Evolutionary conservation across 2,329 filamentous ascomycete species (phyloP), one percentile per base, ranked within the genome.

Genomic region (Hymenoscyphus repandus): DNA sequence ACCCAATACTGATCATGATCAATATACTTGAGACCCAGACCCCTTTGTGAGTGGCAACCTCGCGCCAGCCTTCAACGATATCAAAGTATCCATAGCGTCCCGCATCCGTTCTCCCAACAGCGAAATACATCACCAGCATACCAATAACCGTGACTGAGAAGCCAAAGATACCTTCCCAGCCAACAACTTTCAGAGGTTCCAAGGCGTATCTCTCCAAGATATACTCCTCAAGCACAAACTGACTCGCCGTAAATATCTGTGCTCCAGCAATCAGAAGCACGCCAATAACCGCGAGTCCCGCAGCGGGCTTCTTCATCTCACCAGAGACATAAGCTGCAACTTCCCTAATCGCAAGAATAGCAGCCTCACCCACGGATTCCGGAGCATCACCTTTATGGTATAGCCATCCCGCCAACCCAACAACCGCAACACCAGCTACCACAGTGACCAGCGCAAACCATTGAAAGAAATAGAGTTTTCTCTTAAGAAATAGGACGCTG

Each of bases 1-100:
- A 95, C 87, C 92, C 92, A 62, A 99, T 99, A 64, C 90, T 95
- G 59, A 99, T 79, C 93, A 99, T 99, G 67, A 97, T 97, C 52
- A 95, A 69, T 6, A 97, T 49, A 58, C 90, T 95, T 18, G 88
- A 88, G 2, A 91, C 61, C 30, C 85, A 80, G 53, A 99, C 83
- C 13, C 79, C 72, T 47, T 74, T 79, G 69, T 91, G 83, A 33
- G 83, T 74, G 9, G 82, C 82, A 70, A 99, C 83, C 70, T 97
- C 82, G 55, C 81, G 80, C 75, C 90, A 86, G 12, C 90, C 92
- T 67, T 96, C 91, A 4, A 76, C 80, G 57, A 91, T 85, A 69
- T 99, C 93, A 68, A 97, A 99, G 66, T 91, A 91, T 38, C 93
- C 92, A 63, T 86, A 80, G 52, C 74, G 76, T 3, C 91, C 91